phyloP scores from a whole-genome alignment of 1,139 yeast species.

The Debaryomyces robertsiae region DNA sequence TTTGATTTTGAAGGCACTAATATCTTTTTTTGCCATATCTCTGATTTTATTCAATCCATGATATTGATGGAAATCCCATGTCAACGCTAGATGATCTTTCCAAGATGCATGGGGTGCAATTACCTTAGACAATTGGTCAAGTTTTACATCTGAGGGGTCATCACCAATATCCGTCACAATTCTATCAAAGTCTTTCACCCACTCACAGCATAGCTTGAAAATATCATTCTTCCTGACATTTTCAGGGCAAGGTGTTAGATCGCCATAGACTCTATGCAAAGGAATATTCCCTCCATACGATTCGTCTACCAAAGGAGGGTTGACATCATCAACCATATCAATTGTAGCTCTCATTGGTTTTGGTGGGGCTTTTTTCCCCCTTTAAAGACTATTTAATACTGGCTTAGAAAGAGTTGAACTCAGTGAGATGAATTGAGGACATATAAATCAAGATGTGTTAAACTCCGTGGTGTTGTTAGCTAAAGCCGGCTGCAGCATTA shows the following conservation, averaged over 20 bases:
- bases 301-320: slow-evolving; percentile 27
- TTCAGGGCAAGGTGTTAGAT: slow-evolving; percentile 24
- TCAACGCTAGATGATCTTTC: slow-evolving; percentile 37
- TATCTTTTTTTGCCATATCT: slow-evolving; percentile 12
- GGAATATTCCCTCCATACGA: slow-evolving; percentile 31
- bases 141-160: slow-evolving; percentile 7
- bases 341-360: slow-evolving; percentile 14
- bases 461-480: too few relatives aligned
- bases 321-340: slow-evolving; percentile 20
- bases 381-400: too few relatives aligned
- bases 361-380: too few relatives aligned
- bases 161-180: slow-evolving; percentile 14
- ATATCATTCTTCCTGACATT: slow-evolving; percentile 24
- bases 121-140: slow-evolving; percentile 19
- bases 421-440: too few relatives aligned
- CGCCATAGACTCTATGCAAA: slow-evolving; percentile 29
- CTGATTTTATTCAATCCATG: slow-evolving; percentile 30
- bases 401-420: too few relatives aligned
- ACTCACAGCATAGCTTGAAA: slow-evolving; percentile 23
- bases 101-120: slow-evolving; percentile 32
- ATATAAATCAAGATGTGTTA: too few relatives aligned
- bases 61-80: slow-evolving; percentile 33
- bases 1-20: slow-evolving; percentile 22
- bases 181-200: slow-evolving; percentile 30
- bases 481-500: too few relatives aligned